Percentiles rank a stretch among this genome's conserved stretches.
Evolutionary conservation across 208 protist species (phyloP).

Genomic region (Tetramitus jugosus): DNA sequence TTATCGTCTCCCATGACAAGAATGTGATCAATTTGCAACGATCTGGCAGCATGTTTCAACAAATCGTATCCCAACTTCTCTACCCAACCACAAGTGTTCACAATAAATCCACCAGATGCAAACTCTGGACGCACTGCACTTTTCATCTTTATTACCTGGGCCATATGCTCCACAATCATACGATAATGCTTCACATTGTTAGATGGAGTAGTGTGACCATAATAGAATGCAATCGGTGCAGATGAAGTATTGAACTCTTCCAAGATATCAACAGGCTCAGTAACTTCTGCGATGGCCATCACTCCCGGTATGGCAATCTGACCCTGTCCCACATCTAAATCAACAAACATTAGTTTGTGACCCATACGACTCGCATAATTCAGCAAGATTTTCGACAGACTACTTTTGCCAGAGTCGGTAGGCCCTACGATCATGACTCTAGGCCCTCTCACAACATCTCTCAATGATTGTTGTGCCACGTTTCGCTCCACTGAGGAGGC

Average conservation of each 20-base stretch:
- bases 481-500: not conserved
- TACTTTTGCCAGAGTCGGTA: not conserved
- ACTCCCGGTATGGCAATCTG: conserved; percentile 9
- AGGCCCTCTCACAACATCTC: not conserved
- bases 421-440: not conserved
- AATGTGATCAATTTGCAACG: not conserved
- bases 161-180: not conserved
- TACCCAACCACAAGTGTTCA: conserved; percentile 17
- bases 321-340: conserved; percentile 18
- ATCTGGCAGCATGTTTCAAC: not conserved
- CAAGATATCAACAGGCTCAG: not conserved
- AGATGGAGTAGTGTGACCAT: not conserved
- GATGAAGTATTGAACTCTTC: not conserved
- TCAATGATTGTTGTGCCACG: too few relatives aligned
- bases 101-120: not conserved
- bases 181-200: conserved; percentile 1
- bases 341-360: not conserved
- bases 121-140: not conserved
- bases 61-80: not conserved
- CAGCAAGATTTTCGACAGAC: conserved; percentile 5
- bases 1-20: conserved; percentile 16
- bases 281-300: not conserved
- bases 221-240: conserved; percentile 9
- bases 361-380: not conserved
- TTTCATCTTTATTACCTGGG: not conserved